These are phyloP conservation scores for Smallanthus sonchifolius DNA, from an alignment of 129 eudicot genomes.

Conservation along the genomic window DNA sequence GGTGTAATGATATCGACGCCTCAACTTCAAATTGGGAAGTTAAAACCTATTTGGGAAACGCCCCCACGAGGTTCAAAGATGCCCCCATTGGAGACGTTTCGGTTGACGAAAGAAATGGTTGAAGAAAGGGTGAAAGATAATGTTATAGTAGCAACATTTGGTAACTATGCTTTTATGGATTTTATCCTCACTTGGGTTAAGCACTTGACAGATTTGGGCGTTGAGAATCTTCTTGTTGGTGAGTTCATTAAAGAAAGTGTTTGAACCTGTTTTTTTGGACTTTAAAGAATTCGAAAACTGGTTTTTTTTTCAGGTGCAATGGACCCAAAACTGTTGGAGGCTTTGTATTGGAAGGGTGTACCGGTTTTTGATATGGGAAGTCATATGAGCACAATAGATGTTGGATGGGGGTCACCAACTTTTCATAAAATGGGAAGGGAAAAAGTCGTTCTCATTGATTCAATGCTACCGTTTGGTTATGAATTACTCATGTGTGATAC, in stretches of 20 bases:
- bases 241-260: slow-evolving; percentile 22
- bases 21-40: slow-evolving; percentile 25
- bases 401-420: slow-evolving; percentile 93
- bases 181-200: slow-evolving; percentile 96
- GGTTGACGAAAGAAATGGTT: slow-evolving; percentile 74
- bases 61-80: slow-evolving; percentile 66
- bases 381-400: slow-evolving; percentile 95
- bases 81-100: slow-evolving; percentile 72
- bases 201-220: slow-evolving; percentile 80
- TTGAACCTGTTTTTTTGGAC: not conserved
- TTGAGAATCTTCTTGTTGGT: slow-evolving; percentile 91
- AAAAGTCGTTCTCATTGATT: slow-evolving; percentile 81
- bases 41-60: slow-evolving; percentile 52
- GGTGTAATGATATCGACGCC: slow-evolving; percentile 23
- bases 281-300: not conserved
- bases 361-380: slow-evolving; percentile 99
- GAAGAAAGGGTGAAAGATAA: slow-evolving; percentile 82
- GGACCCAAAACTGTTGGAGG: slow-evolving; percentile 93
- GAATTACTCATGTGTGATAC: slow-evolving; percentile 97
- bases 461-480: slow-evolving; percentile 79
- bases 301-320: slow-evolving; percentile 66
- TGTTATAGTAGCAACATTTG: slow-evolving; percentile 71
- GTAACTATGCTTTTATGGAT: slow-evolving; percentile 97
- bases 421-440: slow-evolving; percentile 99
- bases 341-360: slow-evolving; percentile 93